phyloP scores from a whole-genome alignment of 1,284 basidiomycete genomes.

The Pascua sp. region DNA sequence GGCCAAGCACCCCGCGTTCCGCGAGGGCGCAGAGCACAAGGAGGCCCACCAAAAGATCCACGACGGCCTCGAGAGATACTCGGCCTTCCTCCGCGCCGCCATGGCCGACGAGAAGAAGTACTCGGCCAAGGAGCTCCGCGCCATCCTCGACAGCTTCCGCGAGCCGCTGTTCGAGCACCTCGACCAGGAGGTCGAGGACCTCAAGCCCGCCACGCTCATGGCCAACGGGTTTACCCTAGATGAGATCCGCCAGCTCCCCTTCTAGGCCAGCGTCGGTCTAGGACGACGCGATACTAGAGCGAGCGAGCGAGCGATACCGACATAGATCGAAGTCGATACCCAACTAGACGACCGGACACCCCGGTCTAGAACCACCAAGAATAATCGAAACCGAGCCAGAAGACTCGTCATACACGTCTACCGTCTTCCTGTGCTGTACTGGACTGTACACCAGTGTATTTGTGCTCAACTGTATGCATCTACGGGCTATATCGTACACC shows the following conservation, averaged over 20 bases:
- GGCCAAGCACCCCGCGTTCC: conserved; percentile 61
- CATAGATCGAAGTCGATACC: background rate
- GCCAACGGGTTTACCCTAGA: conserved; percentile 61
- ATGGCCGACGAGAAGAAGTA: conserved; percentile 55
- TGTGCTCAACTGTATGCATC: conserved; percentile 1
- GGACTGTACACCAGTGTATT: background rate
- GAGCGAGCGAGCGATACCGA: background rate
- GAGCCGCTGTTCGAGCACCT: conserved; percentile 63
- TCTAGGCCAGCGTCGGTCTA: conserved; percentile 26
- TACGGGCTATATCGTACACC: background rate
- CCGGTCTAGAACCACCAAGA: background rate
- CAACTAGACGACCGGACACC: background rate
- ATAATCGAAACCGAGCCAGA: background rate
- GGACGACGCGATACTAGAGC: background rate
- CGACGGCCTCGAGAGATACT: conserved; percentile 60
- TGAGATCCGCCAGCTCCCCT: conserved; percentile 57
- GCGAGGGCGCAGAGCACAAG: conserved; percentile 53
- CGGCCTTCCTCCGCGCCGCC: conserved; percentile 54
- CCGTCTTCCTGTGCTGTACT: background rate
- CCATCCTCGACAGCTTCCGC: conserved; percentile 61
- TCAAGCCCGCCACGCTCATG: conserved; percentile 60
- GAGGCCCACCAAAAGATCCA: conserved; percentile 64
- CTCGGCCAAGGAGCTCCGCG: conserved; percentile 58
- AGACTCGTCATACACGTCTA: background rate
- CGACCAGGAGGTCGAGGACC: conserved; percentile 66